Percentiles rank a stretch among this genome's conserved stretches.
These are phyloP conservation scores for Trematosphaeria pertusa DNA, from an alignment of 2,329 filamentous ascomycete genomes.

Conservation along the genomic window DNA sequence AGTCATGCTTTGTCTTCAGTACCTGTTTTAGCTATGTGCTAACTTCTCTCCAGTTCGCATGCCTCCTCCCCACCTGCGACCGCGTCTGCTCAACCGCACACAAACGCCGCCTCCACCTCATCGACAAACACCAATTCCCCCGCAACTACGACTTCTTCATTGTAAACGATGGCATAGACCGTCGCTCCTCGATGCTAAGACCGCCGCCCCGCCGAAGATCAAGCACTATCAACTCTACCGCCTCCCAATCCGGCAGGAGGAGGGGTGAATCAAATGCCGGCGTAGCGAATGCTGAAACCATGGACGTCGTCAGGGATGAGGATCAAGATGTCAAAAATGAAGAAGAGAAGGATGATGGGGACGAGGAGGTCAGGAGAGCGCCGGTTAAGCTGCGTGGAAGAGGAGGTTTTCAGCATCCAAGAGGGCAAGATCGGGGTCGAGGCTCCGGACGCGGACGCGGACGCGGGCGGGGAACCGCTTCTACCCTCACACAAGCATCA, in stretches of 20 bases:
- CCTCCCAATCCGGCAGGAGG: conserved; percentile 14
- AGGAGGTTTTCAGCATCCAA: conserved; percentile 37
- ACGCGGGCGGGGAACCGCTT: conserved; percentile 7
- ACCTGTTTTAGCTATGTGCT: not conserved
- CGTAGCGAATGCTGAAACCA: conserved; percentile 25
- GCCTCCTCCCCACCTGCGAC: conserved; percentile 89
- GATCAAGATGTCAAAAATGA: conserved; percentile 14
- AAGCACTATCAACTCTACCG: conserved; percentile 29
- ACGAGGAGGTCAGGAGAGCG: conserved; percentile 16
- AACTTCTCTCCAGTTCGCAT: conserved; percentile 68
- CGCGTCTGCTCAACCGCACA: conserved; percentile 81
- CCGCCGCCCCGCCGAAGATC: conserved; percentile 45
- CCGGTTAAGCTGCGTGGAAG: conserved; percentile 36
- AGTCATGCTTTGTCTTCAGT: not conserved
- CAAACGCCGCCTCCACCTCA: conserved; percentile 85
- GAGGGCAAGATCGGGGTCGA: conserved; percentile 14
- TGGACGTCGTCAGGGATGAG: conserved; percentile 32
- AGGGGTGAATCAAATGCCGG: conserved; percentile 29
- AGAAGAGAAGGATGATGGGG: conserved; percentile 14
- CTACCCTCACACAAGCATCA: conserved; percentile 2
- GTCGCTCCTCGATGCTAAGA: conserved; percentile 76
- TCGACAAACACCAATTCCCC: conserved; percentile 94
- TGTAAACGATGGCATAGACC: conserved; percentile 88
- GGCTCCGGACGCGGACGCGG: conserved; percentile 17
- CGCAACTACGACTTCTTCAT: conserved; percentile 63